Evolutionary conservation across 208 protist genomes (phyloP), one percentile per base, ranked within the genome.

Genomic region (Wallacemonas sp.): DNA sequence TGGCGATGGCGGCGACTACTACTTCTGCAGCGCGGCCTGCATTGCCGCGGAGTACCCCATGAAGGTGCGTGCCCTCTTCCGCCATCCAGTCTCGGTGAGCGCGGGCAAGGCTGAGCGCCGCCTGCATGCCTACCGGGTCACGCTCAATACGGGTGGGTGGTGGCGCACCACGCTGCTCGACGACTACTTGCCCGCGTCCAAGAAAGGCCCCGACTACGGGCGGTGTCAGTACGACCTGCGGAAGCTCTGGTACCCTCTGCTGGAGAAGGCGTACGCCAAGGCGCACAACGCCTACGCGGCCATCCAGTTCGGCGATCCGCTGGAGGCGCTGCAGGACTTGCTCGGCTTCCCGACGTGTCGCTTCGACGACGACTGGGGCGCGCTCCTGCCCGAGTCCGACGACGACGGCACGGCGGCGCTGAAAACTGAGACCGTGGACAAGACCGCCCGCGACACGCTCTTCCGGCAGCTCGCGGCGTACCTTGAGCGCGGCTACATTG

Each of bases 181-280:
- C 61, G 69, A 76, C 67, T 87, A 77, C 72, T 65, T 92, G 23
- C 86, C 86, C 20, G 67, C 71, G 11, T 72, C 75, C n/a, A 39
- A 62, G 23, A 54, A 63, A 22, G 65, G 63, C 11, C 83, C 77
- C 0, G 55, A 69, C 54, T 75, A 81, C 49, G 77, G 65, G 5
- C 69, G 76, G 22, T 78, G 72, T 63, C 18, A 59, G 0, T 25
- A 79, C 11, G 82, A 92, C 64, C 73, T 74, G 46, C 61, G 76
- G 28, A 77, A 92, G 63, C 59, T 94, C 38, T 96, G 91, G 91
- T 75, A 81, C 22, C 73, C 82, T 12, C 57, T 96, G 26, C 63
- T 94, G 39, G 79, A 96, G 65, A 96, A 96, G 81, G 91, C 86
- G 14, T 94, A 96, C 74, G 89, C 89, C 28, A 96, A 94, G 74